phyloP scores from a whole-genome alignment of 768 basidiomycete species.

The Boletus rufocinnamomeus region DNA sequence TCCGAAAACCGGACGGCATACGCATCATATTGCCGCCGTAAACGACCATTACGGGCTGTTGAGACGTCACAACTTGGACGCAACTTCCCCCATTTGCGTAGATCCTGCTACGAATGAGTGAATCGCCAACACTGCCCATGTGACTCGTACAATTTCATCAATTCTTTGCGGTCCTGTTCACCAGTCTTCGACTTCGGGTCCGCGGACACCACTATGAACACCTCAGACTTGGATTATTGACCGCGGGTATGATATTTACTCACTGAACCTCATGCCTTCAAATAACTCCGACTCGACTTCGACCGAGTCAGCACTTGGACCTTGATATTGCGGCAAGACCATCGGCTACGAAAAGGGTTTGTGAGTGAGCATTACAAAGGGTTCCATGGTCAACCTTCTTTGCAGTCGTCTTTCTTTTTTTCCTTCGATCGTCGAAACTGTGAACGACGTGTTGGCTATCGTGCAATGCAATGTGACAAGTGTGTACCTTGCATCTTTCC shows the following conservation, averaged over 20 bases:
- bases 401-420: constrained; percentile 27
- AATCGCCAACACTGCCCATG: background rate
- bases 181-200: constrained; percentile 71
- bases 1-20: constrained; percentile 39
- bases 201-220: constrained; percentile 62
- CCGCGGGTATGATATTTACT: constrained; percentile 28
- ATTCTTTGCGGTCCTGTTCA: constrained; percentile 65
- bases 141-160: constrained; percentile 61
- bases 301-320: constrained; percentile 62
- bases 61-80: constrained; percentile 59
- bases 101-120: constrained; percentile 47
- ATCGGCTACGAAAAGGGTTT: constrained; percentile 41
- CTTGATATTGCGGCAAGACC: constrained; percentile 67
- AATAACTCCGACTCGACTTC: constrained; percentile 67
- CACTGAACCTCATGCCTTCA: constrained; percentile 77
- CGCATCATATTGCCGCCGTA: constrained; percentile 73
- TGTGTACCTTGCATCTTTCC: constrained; percentile 53
- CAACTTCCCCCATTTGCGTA: constrained; percentile 67
- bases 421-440: constrained; percentile 38
- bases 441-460: background rate
- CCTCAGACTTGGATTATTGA: background rate
- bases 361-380: background rate
- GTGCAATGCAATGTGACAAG: background rate
- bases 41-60: constrained; percentile 56
- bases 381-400: constrained; percentile 28